Conservation (phyloP, 2,329 filamentous ascomycete species). For the Cladophialophora exuberans region DNA sequence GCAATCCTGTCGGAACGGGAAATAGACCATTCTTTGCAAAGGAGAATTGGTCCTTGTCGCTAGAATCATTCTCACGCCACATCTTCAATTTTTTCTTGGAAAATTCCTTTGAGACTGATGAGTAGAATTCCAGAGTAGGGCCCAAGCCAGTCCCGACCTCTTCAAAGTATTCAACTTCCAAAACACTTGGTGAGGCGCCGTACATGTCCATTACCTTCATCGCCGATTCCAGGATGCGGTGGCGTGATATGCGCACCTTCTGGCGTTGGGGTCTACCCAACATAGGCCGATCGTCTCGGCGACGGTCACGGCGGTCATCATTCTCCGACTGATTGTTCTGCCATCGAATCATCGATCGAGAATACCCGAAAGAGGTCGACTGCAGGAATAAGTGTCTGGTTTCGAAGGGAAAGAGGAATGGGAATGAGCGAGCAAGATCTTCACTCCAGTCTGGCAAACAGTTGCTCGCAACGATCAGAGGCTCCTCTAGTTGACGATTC, state of each 20-base stretch:
- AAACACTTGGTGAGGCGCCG: slow-evolving; percentile 89
- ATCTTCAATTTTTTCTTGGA: slow-evolving; percentile 96
- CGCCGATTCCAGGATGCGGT: slow-evolving; percentile 93
- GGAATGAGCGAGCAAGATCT: slow-evolving; percentile 88
- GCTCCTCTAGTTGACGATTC: slow-evolving; percentile 94
- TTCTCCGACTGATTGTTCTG: slow-evolving; percentile 85
- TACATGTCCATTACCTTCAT: slow-evolving; percentile 99
- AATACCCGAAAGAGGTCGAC: slow-evolving; percentile 97
- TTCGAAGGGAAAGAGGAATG: slow-evolving; percentile 97
- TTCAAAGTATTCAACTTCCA: slow-evolving; percentile 98
- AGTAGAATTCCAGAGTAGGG: slow-evolving; percentile 96
- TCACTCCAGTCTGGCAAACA: slow-evolving; percentile 96
- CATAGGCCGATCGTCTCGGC: slow-evolving; percentile 86
- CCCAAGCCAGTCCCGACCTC: slow-evolving; percentile 96
- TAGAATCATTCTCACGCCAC: slow-evolving; percentile 86
- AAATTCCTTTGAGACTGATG: slow-evolving; percentile 94
- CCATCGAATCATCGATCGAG: slow-evolving; percentile 96
- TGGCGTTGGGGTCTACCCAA: slow-evolving; percentile 89
- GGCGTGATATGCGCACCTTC: slow-evolving; percentile 94
- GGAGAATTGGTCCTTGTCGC: slow-evolving; percentile 68
- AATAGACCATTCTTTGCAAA: slow-evolving; percentile 85
- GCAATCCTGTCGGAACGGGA: slow-evolving; percentile 83
- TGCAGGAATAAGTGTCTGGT: slow-evolving; percentile 95
- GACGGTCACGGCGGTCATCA: slow-evolving; percentile 78
- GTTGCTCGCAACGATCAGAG: slow-evolving; percentile 93